Evolutionary conservation across 441 rosid genomes (phyloP).

Genomic region (Gossypium trilobum): DNA sequence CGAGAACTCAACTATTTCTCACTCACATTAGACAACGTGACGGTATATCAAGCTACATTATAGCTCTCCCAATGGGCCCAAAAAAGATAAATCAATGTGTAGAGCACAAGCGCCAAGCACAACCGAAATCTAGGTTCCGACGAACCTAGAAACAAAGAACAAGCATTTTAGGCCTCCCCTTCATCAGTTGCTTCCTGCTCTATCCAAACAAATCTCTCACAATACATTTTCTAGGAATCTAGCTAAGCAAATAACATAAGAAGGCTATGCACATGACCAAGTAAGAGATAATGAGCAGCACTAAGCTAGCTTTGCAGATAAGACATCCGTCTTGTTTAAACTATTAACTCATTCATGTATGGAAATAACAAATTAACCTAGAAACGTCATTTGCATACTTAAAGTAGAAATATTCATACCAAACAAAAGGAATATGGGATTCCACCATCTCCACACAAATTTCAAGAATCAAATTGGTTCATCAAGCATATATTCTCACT

Average conservation of each 20-base stretch:
- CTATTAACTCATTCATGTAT: neutral
- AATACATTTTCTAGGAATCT: neutral
- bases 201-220: constrained; percentile 5
- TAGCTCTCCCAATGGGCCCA: neutral
- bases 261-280: neutral
- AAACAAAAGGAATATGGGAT: neutral
- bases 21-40: neutral
- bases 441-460: neutral
- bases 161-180: neutral
- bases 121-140: neutral
- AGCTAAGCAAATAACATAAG: neutral
- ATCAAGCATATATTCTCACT: neutral
- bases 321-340: neutral
- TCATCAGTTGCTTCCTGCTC: neutral
- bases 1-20: neutral
- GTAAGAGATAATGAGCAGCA: neutral
- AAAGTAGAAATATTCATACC: neutral
- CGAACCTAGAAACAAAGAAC: neutral
- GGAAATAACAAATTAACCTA: constrained; percentile 5
- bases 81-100: neutral
- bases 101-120: neutral
- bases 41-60: neutral
- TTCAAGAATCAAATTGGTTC: neutral
- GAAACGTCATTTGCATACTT: neutral
- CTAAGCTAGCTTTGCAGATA: neutral